A percentile compares a stretch with the other conserved stretches of the same genome.
These are phyloP conservation scores for Phytophthora hibernalis DNA, from an alignment of 352 stramenopile species.

Conservation along the genomic window DNA sequence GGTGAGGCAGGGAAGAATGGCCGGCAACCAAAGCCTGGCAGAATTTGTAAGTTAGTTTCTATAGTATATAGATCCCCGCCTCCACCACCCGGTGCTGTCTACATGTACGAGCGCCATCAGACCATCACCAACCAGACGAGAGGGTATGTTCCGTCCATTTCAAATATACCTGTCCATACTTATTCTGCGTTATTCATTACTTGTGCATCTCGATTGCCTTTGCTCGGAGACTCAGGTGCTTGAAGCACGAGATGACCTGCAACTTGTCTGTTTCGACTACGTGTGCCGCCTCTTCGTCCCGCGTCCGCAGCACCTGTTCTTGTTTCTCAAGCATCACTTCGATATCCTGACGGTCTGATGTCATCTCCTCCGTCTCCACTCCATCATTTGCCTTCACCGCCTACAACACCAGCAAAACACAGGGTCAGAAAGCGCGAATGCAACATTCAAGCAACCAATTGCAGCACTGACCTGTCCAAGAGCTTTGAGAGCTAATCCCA, in stretches of 20 bases:
- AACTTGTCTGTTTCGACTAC: constrained; percentile 54
- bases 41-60: constrained; percentile 55
- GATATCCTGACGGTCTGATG: constrained; percentile 59
- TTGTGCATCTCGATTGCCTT: constrained; percentile 32
- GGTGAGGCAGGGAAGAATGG: constrained; percentile 32
- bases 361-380: constrained; percentile 50
- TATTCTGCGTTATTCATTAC: constrained; percentile 11
- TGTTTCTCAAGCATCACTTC: constrained; percentile 47
- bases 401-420: constrained; percentile 30
- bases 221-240: constrained; percentile 66
- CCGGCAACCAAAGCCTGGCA: constrained; percentile 10
- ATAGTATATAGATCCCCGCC: constrained; percentile 45
- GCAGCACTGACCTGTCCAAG: constrained; percentile 48
- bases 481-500: constrained; percentile 62
- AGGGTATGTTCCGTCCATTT: constrained; percentile 12
- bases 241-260: constrained; percentile 77
- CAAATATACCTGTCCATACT: constrained; percentile 39
- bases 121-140: constrained; percentile 6
- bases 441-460: not conserved
- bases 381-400: constrained; percentile 52
- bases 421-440: not conserved
- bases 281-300: constrained; percentile 47
- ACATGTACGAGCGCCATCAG: not conserved
- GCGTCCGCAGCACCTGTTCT: constrained; percentile 41
- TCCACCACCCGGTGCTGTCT: not conserved